Percentiles rank a stretch among this genome's conserved stretches.
Evolutionary conservation across 306 rosid genomes (phyloP).

Genomic region (Elaeagnus macrophylla): DNA sequence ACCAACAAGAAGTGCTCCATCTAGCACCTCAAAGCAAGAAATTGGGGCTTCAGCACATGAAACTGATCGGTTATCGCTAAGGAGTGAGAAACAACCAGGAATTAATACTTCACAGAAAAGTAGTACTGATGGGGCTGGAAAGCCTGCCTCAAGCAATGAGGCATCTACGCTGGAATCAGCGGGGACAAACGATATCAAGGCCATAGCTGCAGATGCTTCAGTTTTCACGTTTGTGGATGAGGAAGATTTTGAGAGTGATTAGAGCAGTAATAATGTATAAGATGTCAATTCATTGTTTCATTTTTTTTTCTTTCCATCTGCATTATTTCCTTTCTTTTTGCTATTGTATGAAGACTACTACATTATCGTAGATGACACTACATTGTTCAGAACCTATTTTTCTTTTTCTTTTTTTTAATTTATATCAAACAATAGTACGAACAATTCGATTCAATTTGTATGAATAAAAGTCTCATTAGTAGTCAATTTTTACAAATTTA

Average conservation of each 20-base stretch:
- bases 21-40: slow-evolving; percentile 28
- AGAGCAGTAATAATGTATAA: slow-evolving; percentile 9
- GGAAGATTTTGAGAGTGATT: slow-evolving; percentile 88
- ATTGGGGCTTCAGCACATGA: slow-evolving; percentile 22
- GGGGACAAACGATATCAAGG: slow-evolving; percentile 54
- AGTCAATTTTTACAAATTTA: too few species aligned
- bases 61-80: slow-evolving; percentile 32
- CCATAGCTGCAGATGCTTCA: slow-evolving; percentile 96
- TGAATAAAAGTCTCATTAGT: too few species aligned
- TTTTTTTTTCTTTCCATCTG: neutral
- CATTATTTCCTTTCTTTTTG: too few species aligned
- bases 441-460: too few species aligned
- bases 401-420: too few species aligned
- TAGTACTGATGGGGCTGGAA: slow-evolving; percentile 20
- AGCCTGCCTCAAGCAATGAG: slow-evolving; percentile 17
- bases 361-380: too few species aligned
- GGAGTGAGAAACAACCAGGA: slow-evolving; percentile 20
- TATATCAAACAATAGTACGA: too few species aligned
- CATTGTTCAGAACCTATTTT: too few species aligned
- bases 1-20: slow-evolving; percentile 25
- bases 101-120: slow-evolving; percentile 26
- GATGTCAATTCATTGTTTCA: neutral
- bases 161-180: slow-evolving; percentile 28
- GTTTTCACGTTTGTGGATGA: slow-evolving; percentile 84
- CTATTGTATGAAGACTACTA: too few species aligned